Evolutionary conservation across 768 basidiomycete species (phyloP), one percentile per base, ranked within the genome.

Genomic region (Pilatotrama ljubarskyi): DNA sequence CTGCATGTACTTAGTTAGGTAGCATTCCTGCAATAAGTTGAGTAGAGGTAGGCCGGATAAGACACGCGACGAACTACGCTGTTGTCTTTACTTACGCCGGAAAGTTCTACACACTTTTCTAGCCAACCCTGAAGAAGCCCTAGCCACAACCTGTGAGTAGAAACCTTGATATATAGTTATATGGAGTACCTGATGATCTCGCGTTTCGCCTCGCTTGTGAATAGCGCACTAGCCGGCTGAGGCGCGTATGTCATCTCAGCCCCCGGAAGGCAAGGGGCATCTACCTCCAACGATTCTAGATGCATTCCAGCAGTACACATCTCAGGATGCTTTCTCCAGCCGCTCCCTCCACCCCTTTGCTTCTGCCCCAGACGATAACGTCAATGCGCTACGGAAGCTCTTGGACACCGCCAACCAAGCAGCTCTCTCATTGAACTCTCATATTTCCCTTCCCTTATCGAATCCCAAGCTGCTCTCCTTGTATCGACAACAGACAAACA

Each of bases 401-500:
- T 75, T 85, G 49, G 76, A 82, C 52, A 73, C 80, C 10, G 77
- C 84, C 13, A 75, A 79, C 38, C 80, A 84, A 64, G 70, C 87
- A 14, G 78, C 80, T 2, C 74, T 80, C 68, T 85, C 85, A 0
- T 73, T 90, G 25, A 75, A 78, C 25, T 68, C 80, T 49, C 83
- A 84, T 64, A 61, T 79, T 15, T 71, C 84, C 7, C 73, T 78
- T 11, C 77, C 82, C 8, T 77, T 84, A 61, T 77, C 82, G 26
- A 86, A 87, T 49, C 79, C 86, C 14, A 91, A 90, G 65, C 77
- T 90, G 6, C 77, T 88, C 35, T 88, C 88, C 15, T 77, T 85
- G 24, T 76, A 90, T 66, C 83, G 86, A 26, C 86, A 91, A 68
- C 81, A 86, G 61, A 79, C 86, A 0, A 65, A 72, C 15, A 80